These are phyloP conservation scores for Aspergillus fumigatiaffinis DNA, from an alignment of 2,329 filamentous ascomycete genomes.

Conservation along the genomic window DNA sequence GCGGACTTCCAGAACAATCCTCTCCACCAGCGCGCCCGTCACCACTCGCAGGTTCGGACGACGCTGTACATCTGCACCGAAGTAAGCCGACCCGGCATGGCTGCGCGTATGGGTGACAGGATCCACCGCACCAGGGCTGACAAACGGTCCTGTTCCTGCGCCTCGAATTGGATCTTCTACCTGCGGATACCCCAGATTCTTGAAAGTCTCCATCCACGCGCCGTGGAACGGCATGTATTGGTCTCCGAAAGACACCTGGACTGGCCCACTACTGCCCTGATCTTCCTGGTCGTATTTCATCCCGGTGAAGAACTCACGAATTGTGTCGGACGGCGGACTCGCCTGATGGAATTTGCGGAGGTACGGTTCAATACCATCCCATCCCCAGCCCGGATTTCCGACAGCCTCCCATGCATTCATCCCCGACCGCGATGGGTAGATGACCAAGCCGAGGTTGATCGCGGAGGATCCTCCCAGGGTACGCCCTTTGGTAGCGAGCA, in stretches of 20 bases:
- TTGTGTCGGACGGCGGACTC: constrained; percentile 21
- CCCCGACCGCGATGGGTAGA: constrained; percentile 27
- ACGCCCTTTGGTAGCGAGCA: constrained; percentile 43
- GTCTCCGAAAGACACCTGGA: constrained; percentile 5
- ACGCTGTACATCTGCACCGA: constrained; percentile 5
- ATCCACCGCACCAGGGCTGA: constrained; percentile 12
- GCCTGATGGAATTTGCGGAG: constrained; percentile 41
- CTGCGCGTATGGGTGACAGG: constrained; percentile 13
- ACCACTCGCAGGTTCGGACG: constrained; percentile 13
- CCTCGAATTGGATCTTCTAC: constrained; percentile 15
- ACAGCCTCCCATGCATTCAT: constrained; percentile 45
- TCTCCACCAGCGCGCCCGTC: constrained; percentile 12
- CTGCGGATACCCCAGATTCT: constrained; percentile 10
- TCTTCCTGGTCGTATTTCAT: too few relatives aligned
- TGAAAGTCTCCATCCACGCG: constrained; percentile 14
- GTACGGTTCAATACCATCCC: constrained; percentile 45
- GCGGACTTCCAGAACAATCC: constrained; percentile 7
- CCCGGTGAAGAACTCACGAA: not conserved
- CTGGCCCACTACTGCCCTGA: too few relatives aligned
- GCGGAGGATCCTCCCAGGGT: constrained; percentile 47
- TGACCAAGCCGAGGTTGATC: constrained; percentile 37
- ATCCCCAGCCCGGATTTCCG: constrained; percentile 45
- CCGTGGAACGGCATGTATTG: constrained; percentile 15
- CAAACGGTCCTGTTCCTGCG: constrained; percentile 9
- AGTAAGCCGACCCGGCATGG: constrained; percentile 14